Evolutionary conservation across 768 basidiomycete species (phyloP), one percentile per base, ranked within the genome.

Genomic region (Mycena indigotica): DNA sequence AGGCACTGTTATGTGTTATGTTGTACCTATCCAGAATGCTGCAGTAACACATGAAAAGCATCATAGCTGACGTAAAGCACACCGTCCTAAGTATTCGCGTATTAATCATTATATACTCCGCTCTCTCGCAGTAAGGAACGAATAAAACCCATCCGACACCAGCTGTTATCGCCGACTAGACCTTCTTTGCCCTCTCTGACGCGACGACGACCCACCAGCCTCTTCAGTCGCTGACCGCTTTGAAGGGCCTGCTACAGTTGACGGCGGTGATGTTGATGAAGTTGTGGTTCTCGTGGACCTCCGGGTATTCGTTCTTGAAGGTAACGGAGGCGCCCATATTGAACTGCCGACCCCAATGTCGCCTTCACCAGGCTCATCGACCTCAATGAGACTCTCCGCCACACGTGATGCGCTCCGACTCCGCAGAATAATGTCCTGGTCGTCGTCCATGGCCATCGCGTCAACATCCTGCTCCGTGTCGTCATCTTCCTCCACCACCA

Each of bases 391-490:
- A 10, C 10, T 23, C 16, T 45, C 41, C 41, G 12, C 57, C 53
- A 29, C 52, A 50, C 44, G 53, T 66, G 61, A 50, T 66, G 25
- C 54, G 64, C 24, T 67, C 64, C 19, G 68, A 69, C 26, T 68
- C 58, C 29, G 41, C 41, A 21, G 69, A 5, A 72, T 73, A 57
- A 84, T 69, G 64, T 85, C 88, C 69, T 89, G 85, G 61, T 91
- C 88, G 5, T 48, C 15, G 25, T 48, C 46, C 46, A 48, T 48
- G 12, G 21, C 46, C 46, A 48, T 48, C 25, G 85, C 86, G 67
- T 89, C 88, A 0, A 77, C 74, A 54, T 84, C 84, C 62, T 80
- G 79, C 54, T 69, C 73, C 6, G 80, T 79, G 8, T 78, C 79
- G 4, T 69, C 72, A 12, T 71, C 72, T 24, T 64, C 26, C 6